These are phyloP conservation scores for Dichotomocladium elegans DNA, from an alignment of 371 early-diverging fungal genomes.

Conservation along the genomic window DNA sequence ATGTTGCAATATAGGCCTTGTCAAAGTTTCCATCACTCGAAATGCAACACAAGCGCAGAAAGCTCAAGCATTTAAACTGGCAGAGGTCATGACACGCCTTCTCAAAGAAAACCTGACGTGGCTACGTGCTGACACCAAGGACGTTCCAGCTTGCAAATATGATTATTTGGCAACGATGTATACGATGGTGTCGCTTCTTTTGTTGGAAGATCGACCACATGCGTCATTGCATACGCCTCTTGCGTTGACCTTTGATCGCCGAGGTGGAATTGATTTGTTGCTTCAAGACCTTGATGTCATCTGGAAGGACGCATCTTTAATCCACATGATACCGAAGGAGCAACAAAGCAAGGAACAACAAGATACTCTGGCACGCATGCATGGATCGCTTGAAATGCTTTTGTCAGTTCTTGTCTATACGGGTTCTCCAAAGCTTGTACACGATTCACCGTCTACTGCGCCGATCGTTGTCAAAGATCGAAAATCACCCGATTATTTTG, in stretches of 20 bases:
- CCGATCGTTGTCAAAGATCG: slow-evolving; percentile 54
- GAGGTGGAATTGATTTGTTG: slow-evolving; percentile 57
- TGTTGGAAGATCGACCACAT: slow-evolving; percentile 58
- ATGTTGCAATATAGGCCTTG: slow-evolving; percentile 38
- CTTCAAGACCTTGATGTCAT: slow-evolving; percentile 48
- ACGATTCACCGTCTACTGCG: slow-evolving; percentile 67
- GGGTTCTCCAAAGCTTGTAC: slow-evolving; percentile 58
- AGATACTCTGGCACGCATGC: slow-evolving; percentile 24
- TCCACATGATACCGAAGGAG: slow-evolving; percentile 17
- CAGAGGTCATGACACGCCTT: slow-evolving; percentile 47
- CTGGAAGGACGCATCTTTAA: slow-evolving; percentile 50
- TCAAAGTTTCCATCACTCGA: slow-evolving; percentile 64
- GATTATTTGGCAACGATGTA: slow-evolving; percentile 54
- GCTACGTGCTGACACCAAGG: slow-evolving; percentile 25
- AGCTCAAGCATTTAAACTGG: slow-evolving; percentile 56
- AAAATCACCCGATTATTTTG: slow-evolving; percentile 56
- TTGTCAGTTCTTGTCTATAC: slow-evolving; percentile 59
- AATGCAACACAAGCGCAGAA: slow-evolving; percentile 55
- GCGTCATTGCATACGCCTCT: slow-evolving; percentile 68
- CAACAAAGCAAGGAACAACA: slow-evolving; percentile 21
- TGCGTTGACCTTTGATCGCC: slow-evolving; percentile 64
- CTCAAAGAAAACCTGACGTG: slow-evolving; percentile 53
- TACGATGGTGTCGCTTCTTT: slow-evolving; percentile 39
- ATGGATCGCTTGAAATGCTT: slow-evolving; percentile 52
- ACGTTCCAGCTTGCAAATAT: slow-evolving; percentile 42